phyloP scores from a whole-genome alignment of 805 yeast genomes.

The Candida incommunis region DNA sequence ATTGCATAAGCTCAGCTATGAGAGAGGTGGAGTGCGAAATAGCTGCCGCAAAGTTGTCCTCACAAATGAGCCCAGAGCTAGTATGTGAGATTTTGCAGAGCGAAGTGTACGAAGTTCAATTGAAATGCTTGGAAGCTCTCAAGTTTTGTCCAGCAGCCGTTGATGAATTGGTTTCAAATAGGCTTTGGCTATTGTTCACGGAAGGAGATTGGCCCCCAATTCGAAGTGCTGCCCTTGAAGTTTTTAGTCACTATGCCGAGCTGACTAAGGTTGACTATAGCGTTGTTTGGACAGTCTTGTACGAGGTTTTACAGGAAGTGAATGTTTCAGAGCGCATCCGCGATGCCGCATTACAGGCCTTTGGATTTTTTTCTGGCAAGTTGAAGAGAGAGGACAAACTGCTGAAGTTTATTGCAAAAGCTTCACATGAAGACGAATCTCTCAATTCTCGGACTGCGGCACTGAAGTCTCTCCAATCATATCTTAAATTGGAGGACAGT shows the following conservation, averaged over 20 bases:
- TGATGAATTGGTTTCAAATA: background rate
- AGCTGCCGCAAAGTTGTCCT: background rate
- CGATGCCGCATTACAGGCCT: conserved; percentile 34
- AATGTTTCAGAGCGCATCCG: conserved; percentile 29
- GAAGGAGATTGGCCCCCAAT: conserved; percentile 8
- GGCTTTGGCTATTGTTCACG: conserved; percentile 3
- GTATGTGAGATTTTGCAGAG: background rate
- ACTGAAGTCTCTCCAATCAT: conserved; percentile 28
- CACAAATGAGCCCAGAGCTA: background rate
- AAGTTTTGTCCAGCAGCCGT: background rate
- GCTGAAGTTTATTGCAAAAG: conserved; percentile 13
- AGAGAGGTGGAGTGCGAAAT: background rate
- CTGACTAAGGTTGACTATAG: background rate
- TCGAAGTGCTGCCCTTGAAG: conserved; percentile 27
- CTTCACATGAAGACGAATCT: conserved; percentile 31
- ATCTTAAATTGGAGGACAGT: conserved; percentile 8
- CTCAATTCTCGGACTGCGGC: conserved; percentile 32
- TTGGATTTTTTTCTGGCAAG: conserved; percentile 30
- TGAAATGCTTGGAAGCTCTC: background rate
- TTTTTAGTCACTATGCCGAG: conserved; percentile 17
- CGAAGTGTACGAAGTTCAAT: background rate
- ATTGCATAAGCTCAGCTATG: background rate
- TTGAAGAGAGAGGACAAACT: conserved; percentile 7
- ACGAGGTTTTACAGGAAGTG: conserved; percentile 4
- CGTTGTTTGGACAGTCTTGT: background rate